phyloP scores from a whole-genome alignment of 257 asterid genomes.

The Primulina huaijiensis region DNA sequence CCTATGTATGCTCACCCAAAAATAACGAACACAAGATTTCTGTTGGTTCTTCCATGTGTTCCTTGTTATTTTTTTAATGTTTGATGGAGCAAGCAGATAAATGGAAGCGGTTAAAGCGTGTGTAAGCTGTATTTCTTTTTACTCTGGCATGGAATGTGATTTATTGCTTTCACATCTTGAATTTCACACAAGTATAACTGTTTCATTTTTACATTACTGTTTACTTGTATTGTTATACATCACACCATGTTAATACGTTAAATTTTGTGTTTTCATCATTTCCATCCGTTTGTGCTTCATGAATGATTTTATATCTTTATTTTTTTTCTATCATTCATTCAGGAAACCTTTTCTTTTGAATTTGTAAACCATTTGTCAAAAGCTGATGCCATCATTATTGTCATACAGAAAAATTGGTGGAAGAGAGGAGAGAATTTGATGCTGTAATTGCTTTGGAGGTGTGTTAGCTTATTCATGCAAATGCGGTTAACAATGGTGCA shows the following conservation, averaged over 20 bases:
- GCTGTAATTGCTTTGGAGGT: constrained; percentile 95
- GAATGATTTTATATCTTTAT: background rate
- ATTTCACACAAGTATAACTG: constrained; percentile 1
- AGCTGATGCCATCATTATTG: constrained; percentile 34
- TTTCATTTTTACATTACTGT: background rate
- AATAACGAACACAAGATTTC: constrained; percentile 12
- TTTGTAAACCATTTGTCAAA: constrained; percentile 24
- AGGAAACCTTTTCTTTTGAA: constrained; percentile 23
- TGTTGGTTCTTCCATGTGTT: constrained; percentile 5
- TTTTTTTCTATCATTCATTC: constrained; percentile 2
- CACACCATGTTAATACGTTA: constrained; percentile 1
- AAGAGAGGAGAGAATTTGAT: constrained; percentile 75
- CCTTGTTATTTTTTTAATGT: background rate
- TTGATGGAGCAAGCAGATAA: background rate
- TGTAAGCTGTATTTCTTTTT: background rate
- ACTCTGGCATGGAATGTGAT: background rate
- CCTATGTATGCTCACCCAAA: constrained; percentile 8
- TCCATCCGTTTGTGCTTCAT: background rate
- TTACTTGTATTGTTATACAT: constrained; percentile 1
- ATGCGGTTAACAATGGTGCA: background rate
- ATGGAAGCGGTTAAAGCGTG: background rate
- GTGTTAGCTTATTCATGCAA: constrained; percentile 19
- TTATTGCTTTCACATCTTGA: background rate
- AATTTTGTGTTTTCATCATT: constrained; percentile 3
- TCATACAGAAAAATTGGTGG: constrained; percentile 78